Conservation (phyloP, 1,284 basidiomycete genomes). For the Afroboletus lepidellus region DNA sequence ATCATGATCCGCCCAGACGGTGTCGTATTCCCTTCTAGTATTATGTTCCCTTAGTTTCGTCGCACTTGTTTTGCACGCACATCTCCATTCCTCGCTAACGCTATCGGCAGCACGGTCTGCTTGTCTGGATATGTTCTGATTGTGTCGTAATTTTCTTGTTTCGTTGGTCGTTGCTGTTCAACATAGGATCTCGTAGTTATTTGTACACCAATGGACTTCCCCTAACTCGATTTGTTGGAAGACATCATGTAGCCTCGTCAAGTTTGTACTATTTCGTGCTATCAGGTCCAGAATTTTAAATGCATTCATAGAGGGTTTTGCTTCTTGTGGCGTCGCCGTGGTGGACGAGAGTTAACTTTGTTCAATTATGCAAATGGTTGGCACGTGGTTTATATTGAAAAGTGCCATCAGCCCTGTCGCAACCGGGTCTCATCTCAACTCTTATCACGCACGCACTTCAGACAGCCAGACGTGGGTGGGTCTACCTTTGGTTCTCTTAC, state of each 20-base stretch:
- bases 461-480: not conserved
- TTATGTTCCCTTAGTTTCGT: slow-evolving; percentile 68
- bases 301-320: slow-evolving; percentile 20
- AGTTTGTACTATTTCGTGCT: slow-evolving; percentile 26
- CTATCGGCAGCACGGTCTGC: slow-evolving; percentile 34
- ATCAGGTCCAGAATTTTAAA: slow-evolving; percentile 18
- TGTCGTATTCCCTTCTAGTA: slow-evolving; percentile 86
- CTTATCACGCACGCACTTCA: slow-evolving; percentile 1
- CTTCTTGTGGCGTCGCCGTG: slow-evolving; percentile 4
- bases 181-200: slow-evolving; percentile 35
- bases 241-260: slow-evolving; percentile 33
- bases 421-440: not conserved
- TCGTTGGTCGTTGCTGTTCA: slow-evolving; percentile 26
- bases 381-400: slow-evolving; percentile 13
- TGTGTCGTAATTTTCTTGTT: slow-evolving; percentile 19
- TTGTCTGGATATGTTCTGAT: slow-evolving; percentile 22
- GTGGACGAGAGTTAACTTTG: slow-evolving; percentile 11
- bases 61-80: slow-evolving; percentile 10
- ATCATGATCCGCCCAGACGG: slow-evolving; percentile 88
- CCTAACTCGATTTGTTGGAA: slow-evolving; percentile 21
- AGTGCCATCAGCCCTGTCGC: slow-evolving; percentile 12
- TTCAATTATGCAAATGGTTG: not conserved
- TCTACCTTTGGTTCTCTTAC: not conserved
- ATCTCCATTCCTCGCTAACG: slow-evolving; percentile 20
- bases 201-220: slow-evolving; percentile 34